Evolutionary conservation across 2,329 filamentous ascomycete genomes (phyloP), one percentile per base, ranked within the genome.

Genomic region (Lanzia echinophila): DNA sequence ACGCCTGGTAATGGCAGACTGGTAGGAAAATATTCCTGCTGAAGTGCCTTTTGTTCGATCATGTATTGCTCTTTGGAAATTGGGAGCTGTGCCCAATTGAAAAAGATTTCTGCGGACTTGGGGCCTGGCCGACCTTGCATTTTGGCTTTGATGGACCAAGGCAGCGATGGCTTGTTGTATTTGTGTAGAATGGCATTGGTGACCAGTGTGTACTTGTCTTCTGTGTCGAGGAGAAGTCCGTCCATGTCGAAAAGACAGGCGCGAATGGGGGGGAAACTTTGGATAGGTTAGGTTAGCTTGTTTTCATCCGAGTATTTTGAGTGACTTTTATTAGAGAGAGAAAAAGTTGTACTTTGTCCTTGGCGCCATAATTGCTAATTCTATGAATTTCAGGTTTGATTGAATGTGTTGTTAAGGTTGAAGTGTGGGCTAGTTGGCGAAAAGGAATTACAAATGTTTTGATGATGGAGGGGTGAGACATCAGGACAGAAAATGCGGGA

Each of bases 211-310:
- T 97, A 97, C 53, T 96, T 63, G 67, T 97, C 94, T 75, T 97
- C 94, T 33, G 88, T 90, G 72, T 97, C 85, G 68, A 99, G 87
- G 19, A 99, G 82, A 34, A 99, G 85, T 57, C 94, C 94, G 71
- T 99, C 94, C 91, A 97, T 96, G 76, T 99, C 94, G 70, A 99
- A 97, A 60, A 99, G 84, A 71, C 91, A 96, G 62, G 92, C 94
- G 63, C 90, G 82, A 56, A 97, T 79, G 45, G 86, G 83, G 19
- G 88, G 87, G 70, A 90, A 84, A 68, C 86, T 89, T 65, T n/a
- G 38, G 12, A 33, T 17, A 28, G 4, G 19, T 33, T 22, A n/a
- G 32, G 28, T 19, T 47, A 47, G 44, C 3, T 13, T 38, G 36
- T 38, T 34, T 34, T 2, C 33, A 8, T 10, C 10, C 15, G 33